Percentiles rank a stretch among this genome's conserved stretches.
Evolutionary conservation across 1,284 basidiomycete genomes (phyloP).

Genomic region (Marasmius sp.): DNA sequence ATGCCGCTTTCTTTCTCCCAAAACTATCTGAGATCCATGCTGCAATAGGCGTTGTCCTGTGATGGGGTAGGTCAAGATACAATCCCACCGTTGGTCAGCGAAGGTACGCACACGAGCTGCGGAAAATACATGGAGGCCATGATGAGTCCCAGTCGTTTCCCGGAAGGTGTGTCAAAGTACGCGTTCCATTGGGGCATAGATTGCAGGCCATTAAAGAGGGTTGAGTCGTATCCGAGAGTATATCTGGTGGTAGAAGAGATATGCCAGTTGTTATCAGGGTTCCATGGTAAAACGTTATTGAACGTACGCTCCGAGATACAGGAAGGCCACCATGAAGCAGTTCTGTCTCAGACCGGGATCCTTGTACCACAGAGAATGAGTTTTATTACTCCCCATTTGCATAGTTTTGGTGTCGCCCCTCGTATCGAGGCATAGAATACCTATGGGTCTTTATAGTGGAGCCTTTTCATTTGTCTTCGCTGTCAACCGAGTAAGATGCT

Average conservation of each 20-base stretch:
- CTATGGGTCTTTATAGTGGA: too few species aligned
- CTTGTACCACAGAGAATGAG: neutral
- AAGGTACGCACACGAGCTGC: neutral
- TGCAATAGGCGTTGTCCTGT: too few species aligned
- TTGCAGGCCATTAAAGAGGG: conserved; percentile 77
- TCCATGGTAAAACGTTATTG: neutral
- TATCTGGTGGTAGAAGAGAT: conserved; percentile 68
- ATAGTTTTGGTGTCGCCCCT: too few species aligned
- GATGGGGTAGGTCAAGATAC: too few species aligned
- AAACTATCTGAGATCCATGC: too few species aligned
- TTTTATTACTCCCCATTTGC: neutral
- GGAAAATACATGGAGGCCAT: conserved; percentile 53
- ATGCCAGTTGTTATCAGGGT: neutral
- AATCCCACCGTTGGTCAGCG: neutral
- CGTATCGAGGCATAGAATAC: too few species aligned
- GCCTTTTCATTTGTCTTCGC: too few species aligned
- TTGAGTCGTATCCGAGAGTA: conserved; percentile 74
- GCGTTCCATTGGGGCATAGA: conserved; percentile 57
- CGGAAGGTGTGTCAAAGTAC: conserved; percentile 56
- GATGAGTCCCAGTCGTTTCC: conserved; percentile 62
- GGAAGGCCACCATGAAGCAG: conserved; percentile 1
- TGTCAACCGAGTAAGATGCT: too few species aligned
- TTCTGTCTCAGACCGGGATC: neutral
- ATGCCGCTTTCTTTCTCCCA: too few species aligned
- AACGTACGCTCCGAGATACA: neutral